A percentile compares a stretch with the other conserved stretches of the same genome.
Conservation (phyloP, 1,284 basidiomycete species). For the Xanthoconium separans region DNA sequence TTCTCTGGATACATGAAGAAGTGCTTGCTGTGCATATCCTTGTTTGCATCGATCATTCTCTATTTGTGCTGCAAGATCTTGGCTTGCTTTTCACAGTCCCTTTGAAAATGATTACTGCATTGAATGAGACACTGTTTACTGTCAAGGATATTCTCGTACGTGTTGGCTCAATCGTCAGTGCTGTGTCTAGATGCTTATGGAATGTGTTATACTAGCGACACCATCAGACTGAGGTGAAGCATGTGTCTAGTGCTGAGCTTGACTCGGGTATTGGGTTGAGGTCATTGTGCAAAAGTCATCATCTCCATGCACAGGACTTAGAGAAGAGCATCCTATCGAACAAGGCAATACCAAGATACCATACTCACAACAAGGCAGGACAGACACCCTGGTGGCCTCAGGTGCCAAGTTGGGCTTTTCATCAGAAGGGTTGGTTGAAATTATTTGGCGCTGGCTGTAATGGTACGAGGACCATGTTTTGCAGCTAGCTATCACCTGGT, state of each 20-base stretch:
- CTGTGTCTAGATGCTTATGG: too few relatives aligned
- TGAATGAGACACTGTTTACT: conserved; percentile 5
- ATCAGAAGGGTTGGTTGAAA: background rate
- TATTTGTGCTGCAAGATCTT: conserved; percentile 12
- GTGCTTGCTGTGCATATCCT: conserved; percentile 11
- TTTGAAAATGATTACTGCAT: conserved; percentile 8
- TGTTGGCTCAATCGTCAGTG: background rate
- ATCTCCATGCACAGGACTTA: too few relatives aligned
- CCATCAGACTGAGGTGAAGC: conserved; percentile 2
- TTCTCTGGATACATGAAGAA: conserved; percentile 3
- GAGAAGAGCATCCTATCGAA: too few relatives aligned
- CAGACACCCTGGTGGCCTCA: too few relatives aligned
- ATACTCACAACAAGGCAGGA: too few relatives aligned
- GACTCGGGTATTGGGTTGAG: conserved; percentile 25
- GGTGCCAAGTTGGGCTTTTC: background rate
- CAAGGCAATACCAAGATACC: too few relatives aligned
- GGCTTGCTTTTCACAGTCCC: conserved; percentile 10
- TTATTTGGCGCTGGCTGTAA: background rate
- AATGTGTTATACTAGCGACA: background rate
- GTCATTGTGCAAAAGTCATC: background rate
- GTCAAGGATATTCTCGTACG: conserved; percentile 13
- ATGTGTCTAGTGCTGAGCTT: conserved; percentile 7
- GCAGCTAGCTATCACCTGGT: too few relatives aligned
- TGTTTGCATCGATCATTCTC: conserved; percentile 3
- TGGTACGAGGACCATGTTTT: too few relatives aligned